phyloP scores from a whole-genome alignment of 2,329 filamentous ascomycete genomes.

The Chlorencoelia australis region DNA sequence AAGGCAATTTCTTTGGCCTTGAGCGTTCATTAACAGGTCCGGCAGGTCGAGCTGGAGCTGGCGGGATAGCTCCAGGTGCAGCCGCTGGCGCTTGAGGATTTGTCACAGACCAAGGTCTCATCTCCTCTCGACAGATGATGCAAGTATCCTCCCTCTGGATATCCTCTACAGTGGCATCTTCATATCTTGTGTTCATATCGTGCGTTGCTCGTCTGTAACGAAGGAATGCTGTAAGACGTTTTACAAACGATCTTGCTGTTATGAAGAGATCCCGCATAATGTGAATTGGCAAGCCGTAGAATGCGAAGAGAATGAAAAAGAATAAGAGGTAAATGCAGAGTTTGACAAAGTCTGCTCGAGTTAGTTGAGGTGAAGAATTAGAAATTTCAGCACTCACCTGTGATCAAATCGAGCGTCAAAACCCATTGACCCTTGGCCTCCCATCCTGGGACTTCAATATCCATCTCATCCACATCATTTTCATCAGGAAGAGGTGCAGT shows the following conservation, averaged over 20 bases:
- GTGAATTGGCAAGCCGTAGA: constrained; percentile 93
- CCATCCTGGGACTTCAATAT: constrained; percentile 93
- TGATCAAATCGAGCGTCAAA: constrained; percentile 75
- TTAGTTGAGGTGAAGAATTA: constrained; percentile 5
- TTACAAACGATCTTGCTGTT: constrained; percentile 83
- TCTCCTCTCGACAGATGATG: constrained; percentile 95
- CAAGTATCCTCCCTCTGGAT: constrained; percentile 82
- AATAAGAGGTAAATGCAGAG: constrained; percentile 82
- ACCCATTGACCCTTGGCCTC: constrained; percentile 91
- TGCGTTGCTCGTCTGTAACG: constrained; percentile 84
- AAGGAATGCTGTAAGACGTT: constrained; percentile 78
- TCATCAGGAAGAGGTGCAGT: constrained; percentile 47
- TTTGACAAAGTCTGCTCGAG: constrained; percentile 70
- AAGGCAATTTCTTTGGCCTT: constrained; percentile 90
- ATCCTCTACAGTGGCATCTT: constrained; percentile 82
- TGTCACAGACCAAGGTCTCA: constrained; percentile 62
- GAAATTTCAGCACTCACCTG: constrained; percentile 42
- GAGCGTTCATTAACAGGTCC: constrained; percentile 63
- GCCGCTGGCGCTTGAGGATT: constrained; percentile 35
- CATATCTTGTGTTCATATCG: constrained; percentile 86
- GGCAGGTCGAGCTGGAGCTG: constrained; percentile 28
- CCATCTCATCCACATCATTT: constrained; percentile 80
- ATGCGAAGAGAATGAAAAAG: constrained; percentile 84
- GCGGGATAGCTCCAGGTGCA: constrained; percentile 24
- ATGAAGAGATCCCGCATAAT: constrained; percentile 94